Evolutionary conservation across 2,329 filamentous ascomycete genomes (phyloP).

Genomic region (Alternaria gansuensis): DNA sequence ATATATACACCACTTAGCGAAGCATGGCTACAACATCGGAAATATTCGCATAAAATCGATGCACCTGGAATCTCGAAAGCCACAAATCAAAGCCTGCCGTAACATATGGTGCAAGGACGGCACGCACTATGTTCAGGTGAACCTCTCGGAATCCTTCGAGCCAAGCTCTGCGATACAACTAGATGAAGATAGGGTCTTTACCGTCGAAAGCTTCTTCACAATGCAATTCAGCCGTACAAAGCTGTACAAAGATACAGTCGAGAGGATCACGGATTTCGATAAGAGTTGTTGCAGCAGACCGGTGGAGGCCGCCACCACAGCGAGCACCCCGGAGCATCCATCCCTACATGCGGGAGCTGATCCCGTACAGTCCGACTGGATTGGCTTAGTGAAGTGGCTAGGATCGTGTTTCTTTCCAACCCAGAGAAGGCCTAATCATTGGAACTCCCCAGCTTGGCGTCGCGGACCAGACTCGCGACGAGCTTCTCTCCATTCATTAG

Average conservation of each 20-base stretch:
- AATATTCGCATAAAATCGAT: neutral
- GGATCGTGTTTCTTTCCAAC: slow-evolving; percentile 1
- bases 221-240: neutral
- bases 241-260: neutral
- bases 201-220: neutral
- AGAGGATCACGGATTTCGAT: neutral
- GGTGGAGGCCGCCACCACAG: neutral
- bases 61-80: neutral
- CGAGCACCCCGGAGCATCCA: neutral
- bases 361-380: neutral
- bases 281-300: neutral
- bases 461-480: neutral
- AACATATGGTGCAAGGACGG: neutral
- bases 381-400: neutral
- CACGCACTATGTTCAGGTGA: slow-evolving; percentile 1
- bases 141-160: neutral
- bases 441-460: neutral
- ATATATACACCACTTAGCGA: neutral
- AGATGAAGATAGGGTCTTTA: neutral
- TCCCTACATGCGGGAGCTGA: neutral
- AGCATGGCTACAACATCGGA: neutral
- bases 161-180: neutral
- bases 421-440: neutral
- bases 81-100: neutral
- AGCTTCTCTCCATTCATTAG: neutral